Evolutionary conservation across 2,329 filamentous ascomycete genomes (phyloP).

Genomic region (Fusarium avenaceum): DNA sequence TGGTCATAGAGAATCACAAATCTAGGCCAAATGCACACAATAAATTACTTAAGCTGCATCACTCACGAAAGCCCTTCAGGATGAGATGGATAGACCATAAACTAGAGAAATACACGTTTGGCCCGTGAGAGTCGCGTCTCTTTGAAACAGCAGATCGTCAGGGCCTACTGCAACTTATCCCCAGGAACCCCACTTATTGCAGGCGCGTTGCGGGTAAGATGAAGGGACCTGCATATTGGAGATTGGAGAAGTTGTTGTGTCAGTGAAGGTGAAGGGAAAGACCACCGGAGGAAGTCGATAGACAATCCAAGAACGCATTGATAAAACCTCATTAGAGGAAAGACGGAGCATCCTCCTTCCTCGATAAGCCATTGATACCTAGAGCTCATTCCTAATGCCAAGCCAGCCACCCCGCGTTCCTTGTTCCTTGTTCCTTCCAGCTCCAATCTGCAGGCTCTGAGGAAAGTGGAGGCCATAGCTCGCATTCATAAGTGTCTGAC

Average conservation of each 20-base stretch:
- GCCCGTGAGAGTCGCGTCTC: not conserved
- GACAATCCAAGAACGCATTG: no score
- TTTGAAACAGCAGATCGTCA: slow-evolving; percentile 11
- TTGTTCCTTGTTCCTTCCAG: slow-evolving; percentile 4
- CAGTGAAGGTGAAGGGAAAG: not conserved
- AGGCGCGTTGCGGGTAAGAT: slow-evolving; percentile 7
- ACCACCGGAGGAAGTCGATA: not conserved
- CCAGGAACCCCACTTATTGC: slow-evolving; percentile 6
- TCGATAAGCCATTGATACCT: not conserved
- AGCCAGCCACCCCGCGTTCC: slow-evolving; percentile 21
- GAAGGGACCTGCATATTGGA: slow-evolving; percentile 17
- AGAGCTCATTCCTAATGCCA: slow-evolving; percentile 18
- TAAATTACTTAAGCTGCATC: no score
- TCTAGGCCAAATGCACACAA: no score
- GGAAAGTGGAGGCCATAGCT: slow-evolving; percentile 38
- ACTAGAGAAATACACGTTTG: not conserved
- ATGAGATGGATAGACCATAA: not conserved
- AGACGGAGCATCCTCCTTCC: slow-evolving; percentile 7
- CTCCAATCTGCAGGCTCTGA: slow-evolving; percentile 3
- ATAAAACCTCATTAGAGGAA: no score
- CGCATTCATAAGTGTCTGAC: slow-evolving; percentile 18
- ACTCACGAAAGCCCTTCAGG: not conserved
- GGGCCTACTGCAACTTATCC: not conserved
- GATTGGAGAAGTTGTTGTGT: not conserved
- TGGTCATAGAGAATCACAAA: no score